phyloP scores from a whole-genome alignment of 2,329 filamentous ascomycete genomes.

The Fusarium keratoplasticum region DNA sequence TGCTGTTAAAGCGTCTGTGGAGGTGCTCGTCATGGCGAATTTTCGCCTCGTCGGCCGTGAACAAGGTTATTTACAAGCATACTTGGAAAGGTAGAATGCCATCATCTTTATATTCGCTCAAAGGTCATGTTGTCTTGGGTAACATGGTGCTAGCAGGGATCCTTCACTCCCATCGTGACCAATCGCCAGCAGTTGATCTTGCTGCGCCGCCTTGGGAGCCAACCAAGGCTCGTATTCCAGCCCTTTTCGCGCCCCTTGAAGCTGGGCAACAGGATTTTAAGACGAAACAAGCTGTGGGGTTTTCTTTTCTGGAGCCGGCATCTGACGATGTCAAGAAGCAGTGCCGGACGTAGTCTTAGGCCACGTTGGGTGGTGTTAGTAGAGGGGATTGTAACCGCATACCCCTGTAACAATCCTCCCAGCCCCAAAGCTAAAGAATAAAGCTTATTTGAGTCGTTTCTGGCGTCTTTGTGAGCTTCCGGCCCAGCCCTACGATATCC shows the following conservation, averaged over 20 bases:
- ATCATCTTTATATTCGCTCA: neutral
- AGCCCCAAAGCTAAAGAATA: neutral
- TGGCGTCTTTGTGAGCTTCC: neutral
- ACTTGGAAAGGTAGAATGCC: neutral
- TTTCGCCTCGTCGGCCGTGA: neutral
- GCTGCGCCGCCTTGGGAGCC: neutral
- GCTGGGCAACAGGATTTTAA: neutral
- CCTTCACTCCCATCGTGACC: neutral
- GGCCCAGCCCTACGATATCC: neutral
- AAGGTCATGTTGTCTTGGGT: neutral
- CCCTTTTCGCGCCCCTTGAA: neutral
- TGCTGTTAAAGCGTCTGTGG: neutral
- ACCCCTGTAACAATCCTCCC: neutral
- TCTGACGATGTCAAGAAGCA: neutral
- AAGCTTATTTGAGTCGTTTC: neutral
- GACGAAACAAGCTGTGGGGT: neutral
- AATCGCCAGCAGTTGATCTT: neutral
- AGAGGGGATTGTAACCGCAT: neutral
- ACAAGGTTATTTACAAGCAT: neutral
- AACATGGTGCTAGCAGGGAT: neutral
- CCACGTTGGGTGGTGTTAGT: neutral
- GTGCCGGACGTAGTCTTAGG: neutral
- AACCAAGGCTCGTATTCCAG: neutral
- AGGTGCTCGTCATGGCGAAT: neutral
- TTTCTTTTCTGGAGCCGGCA: neutral